Percentiles rank a stretch among this genome's conserved stretches.
phyloP scores from a whole-genome alignment of 352 stramenopile genomes.

The Phytophthora sp. region DNA sequence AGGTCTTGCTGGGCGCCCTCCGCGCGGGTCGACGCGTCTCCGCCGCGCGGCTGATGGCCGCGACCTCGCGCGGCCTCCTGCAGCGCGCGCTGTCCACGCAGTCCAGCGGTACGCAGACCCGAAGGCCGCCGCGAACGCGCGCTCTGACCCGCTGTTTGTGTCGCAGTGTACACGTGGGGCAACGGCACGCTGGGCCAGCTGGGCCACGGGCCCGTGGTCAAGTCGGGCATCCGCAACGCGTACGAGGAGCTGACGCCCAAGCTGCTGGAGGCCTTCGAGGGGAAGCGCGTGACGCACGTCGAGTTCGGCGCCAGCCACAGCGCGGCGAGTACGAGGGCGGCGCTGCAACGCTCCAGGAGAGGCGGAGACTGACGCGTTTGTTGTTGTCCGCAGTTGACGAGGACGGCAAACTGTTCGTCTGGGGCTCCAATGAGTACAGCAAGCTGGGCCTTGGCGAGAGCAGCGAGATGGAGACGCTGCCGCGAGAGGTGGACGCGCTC shows the following conservation, averaged over 20 bases:
- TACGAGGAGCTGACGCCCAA: conserved; percentile 87
- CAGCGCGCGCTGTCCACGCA: conserved; percentile 58
- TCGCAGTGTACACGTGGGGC: conserved; percentile 87
- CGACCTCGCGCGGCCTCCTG: conserved; percentile 25
- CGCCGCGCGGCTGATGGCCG: conserved; percentile 12
- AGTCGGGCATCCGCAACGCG: conserved; percentile 82
- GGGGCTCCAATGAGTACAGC: conserved; percentile 92
- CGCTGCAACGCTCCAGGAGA: too few relatives aligned
- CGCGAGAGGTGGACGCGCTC: conserved; percentile 70
- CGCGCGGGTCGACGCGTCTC: conserved; percentile 26
- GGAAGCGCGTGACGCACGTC: conserved; percentile 66
- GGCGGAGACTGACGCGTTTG: too few relatives aligned
- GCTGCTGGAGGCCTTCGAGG: conserved; percentile 72
- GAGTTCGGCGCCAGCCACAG: conserved; percentile 83
- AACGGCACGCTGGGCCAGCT: conserved; percentile 87
- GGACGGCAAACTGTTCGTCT: conserved; percentile 72
- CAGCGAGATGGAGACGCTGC: conserved; percentile 60
- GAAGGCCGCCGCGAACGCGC: too few relatives aligned
- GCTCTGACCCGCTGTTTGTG: too few relatives aligned
- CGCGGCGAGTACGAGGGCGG: conserved; percentile 67
- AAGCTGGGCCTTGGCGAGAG: conserved; percentile 69
- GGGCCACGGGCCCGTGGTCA: conserved; percentile 79
- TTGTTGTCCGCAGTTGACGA: conserved; percentile 72
- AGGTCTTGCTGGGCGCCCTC: conserved; percentile 50
- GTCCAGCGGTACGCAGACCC: conserved; percentile 70